Evolutionary conservation across 768 basidiomycete genomes (phyloP).

Genomic region (Suillus clintonianus): DNA sequence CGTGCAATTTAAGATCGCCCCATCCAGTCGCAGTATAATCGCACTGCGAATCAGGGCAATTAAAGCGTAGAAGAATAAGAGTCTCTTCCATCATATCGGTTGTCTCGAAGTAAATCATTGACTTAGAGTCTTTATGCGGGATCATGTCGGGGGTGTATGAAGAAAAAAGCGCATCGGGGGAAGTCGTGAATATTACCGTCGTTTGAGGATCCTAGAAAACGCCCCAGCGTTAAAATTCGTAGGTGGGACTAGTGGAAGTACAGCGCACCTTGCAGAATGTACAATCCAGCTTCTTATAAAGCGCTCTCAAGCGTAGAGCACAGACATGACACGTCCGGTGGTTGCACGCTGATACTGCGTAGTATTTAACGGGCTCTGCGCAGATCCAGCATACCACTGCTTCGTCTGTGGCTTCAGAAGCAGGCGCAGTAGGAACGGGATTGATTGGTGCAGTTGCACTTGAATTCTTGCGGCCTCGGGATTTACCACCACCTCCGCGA

Average conservation of each 20-base stretch:
- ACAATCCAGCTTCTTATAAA: conserved; percentile 93
- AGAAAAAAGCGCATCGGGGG: conserved; percentile 60
- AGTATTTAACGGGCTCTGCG: conserved; percentile 91
- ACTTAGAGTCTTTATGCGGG: conserved; percentile 67
- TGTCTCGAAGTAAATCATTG: conserved; percentile 85
- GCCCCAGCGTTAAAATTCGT: not conserved
- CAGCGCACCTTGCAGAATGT: conserved; percentile 92
- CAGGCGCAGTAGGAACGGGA: not conserved
- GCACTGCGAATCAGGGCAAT: conserved; percentile 86
- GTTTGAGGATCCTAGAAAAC: conserved; percentile 64
- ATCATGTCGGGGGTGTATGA: conserved; percentile 58
- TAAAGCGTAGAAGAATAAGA: conserved; percentile 87
- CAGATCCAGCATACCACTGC: conserved; percentile 84
- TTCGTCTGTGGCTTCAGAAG: conserved; percentile 31
- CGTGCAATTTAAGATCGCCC: conserved; percentile 87
- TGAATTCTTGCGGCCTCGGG: conserved; percentile 1
- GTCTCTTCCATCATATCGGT: conserved; percentile 95
- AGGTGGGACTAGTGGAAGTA: not conserved
- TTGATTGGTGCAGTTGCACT: not conserved
- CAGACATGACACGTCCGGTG: conserved; percentile 97
- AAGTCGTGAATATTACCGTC: conserved; percentile 73
- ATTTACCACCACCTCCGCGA: conserved; percentile 19
- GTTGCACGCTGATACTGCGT: conserved; percentile 85
- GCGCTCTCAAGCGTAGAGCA: conserved; percentile 78
- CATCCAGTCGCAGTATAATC: conserved; percentile 85